Conservation (phyloP, 2,329 filamentous ascomycete species). For the Fusarium gaditjirri region DNA sequence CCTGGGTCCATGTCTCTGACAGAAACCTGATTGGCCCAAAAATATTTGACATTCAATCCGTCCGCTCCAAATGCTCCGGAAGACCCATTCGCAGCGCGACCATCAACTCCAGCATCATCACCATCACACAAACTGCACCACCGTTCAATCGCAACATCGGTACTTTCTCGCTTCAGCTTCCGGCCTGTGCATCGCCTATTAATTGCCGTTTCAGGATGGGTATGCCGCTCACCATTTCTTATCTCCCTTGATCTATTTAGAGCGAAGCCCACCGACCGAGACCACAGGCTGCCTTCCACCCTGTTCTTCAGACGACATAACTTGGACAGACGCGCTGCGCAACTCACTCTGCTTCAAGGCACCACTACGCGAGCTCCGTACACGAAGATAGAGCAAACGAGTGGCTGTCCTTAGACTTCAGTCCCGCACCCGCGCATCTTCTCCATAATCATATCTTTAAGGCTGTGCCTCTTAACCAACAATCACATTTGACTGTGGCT, state of each 20-base stretch:
- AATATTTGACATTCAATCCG: conserved; percentile 39
- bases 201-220: conserved; percentile 32
- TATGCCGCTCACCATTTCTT: conserved; percentile 11
- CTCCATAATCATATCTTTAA: conserved; percentile 7
- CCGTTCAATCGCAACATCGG: conserved; percentile 26
- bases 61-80: conserved; percentile 38
- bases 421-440: background rate
- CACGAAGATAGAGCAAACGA: conserved; percentile 17
- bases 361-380: conserved; percentile 30
- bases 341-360: conserved; percentile 19
- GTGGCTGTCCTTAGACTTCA: conserved; percentile 3
- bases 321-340: conserved; percentile 25
- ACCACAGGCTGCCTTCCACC: conserved; percentile 7
- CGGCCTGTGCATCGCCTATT: conserved; percentile 19
- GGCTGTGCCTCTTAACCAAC: conserved; percentile 25
- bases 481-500: conserved; percentile 3
- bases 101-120: conserved; percentile 36
- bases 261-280: conserved; percentile 9
- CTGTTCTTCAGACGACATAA: conserved; percentile 12
- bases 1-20: background rate
- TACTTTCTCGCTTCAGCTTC: conserved; percentile 23
- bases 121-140: conserved; percentile 25
- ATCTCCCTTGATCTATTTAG: conserved; percentile 31
- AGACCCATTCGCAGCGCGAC: conserved; percentile 37
- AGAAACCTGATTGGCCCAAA: conserved; percentile 31